These are phyloP conservation scores for Otatea glauca DNA, from an alignment of 176 grass and related monocot species.

Conservation along the genomic window DNA sequence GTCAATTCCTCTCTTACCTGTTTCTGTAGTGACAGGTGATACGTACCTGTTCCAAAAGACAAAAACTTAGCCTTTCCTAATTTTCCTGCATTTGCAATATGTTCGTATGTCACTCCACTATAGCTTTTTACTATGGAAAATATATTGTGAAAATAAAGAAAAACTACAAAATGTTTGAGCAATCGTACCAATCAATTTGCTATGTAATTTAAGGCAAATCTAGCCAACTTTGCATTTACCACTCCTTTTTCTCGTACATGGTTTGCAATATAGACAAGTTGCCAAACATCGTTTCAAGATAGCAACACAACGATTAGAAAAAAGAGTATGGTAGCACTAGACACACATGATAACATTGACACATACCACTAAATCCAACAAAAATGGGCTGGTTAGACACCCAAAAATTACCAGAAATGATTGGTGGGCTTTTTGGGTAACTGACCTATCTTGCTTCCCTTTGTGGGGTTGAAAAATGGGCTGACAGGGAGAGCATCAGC, in stretches of 20 bases:
- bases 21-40: not conserved
- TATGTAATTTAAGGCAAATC: no score
- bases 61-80: no score
- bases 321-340: not conserved
- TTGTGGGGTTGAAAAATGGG: not conserved
- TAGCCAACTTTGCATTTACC: no score
- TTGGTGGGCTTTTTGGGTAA: not conserved
- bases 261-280: no score
- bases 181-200: no score
- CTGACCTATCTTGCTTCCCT: not conserved
- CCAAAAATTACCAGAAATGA: constrained; percentile 31
- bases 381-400: not conserved
- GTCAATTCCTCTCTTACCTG: not conserved
- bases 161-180: no score
- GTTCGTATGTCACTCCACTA: no score
- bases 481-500: constrained; percentile 1
- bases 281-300: constrained; percentile 29
- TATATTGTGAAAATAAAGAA: no score
- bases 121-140: no score
- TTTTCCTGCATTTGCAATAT: no score
- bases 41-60: no score
- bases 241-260: no score
- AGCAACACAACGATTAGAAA: constrained; percentile 8
- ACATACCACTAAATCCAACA: not conserved
- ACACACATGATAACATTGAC: constrained; percentile 27